Evolutionary conservation across 2,329 filamentous ascomycete genomes (phyloP), one percentile per base, ranked within the genome.

Genomic region (Aspergillus puulaauensis): DNA sequence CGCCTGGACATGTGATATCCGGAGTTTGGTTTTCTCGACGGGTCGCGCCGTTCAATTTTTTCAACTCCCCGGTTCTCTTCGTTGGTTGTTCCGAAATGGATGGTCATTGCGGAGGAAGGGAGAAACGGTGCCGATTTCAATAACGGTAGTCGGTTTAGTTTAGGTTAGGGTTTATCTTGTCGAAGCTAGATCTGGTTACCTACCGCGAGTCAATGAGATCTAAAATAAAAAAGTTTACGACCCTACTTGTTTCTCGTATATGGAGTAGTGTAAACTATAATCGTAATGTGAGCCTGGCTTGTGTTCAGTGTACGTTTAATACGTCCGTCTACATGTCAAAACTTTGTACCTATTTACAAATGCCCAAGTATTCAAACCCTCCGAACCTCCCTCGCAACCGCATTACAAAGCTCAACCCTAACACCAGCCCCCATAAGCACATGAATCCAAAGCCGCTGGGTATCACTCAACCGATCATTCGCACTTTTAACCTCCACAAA

Each of bases 381-480:
- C 21, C 61, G 58, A 15, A 86, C 80, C 68, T 86, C 83, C 63
- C 73, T 80, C 6, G 85, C 84, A 64, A 86, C 80, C 23, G 84
- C 86, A 74, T 85, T 82, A 64, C 85, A 96, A 63, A 98, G 79
- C 66, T 96, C 93, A 27, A 98, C 93, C 64, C 83, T 85, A 40
- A 98, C 83, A 2, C 95, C 93, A 1, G 93, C 92, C 1, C 89
- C 88, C 7, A 87, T 89, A 53, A 99, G 81, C 7, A 97, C 91
- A 79, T 98, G 91, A 68, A 98, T 96, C 95, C 95, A 99, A 64
- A 99, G 82, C 66, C 95, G 81, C 78, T 99, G 95, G 17, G 93
- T 96, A 79, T 99, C 95, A 75, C 93, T 98, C 68, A 99, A 79
- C 40, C 92, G 86, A 80, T 99, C 95, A 75, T 96, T 97, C 71